Evolutionary conservation across 306 rosid species (phyloP), one percentile per base, ranked within the genome.

Genomic region (Cucumis hystrix): DNA sequence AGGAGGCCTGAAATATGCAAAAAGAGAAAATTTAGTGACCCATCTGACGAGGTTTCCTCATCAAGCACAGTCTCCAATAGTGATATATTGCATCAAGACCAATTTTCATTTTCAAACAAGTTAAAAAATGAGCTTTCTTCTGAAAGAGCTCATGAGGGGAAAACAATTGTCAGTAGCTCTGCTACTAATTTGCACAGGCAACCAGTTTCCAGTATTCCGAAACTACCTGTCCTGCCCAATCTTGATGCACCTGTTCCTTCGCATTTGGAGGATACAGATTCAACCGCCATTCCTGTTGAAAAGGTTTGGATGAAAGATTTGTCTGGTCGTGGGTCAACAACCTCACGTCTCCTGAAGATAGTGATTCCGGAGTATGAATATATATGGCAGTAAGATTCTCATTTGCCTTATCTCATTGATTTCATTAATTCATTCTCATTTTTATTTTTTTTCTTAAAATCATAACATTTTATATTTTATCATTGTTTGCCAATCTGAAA

Each of bases 381-480:
- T 84, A 84, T 83, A 61, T 94, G 98, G 98, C 92, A 87, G 97
- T 94, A 91, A 79, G 95, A 78, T 78, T 81, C 87, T 78, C 79
- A 69, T 81, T 72, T 79, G 15, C 63, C 66, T 63, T 78, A 12
- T 25, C 43, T 51, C 67, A 21, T 76, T 72, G 66, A 55, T 28
- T 57, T 75, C 47, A 47, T 62, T 80, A 40, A 74, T 80, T 54
- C 69, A 74, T 78, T n/a, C 8, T 52, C 23, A 58, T 64, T 63
- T 55, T 73, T 43, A 8, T 47, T 60, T 23, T 18, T 16, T 3
- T 61, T 28, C 7, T 15, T 33, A 15, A 64, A 41, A 18, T 13
- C 17, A 43, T 16, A 9, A 4, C 5, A 21, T 55, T 7, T 6
- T 43, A 43, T 6, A 12, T 68, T 41, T 69, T 69, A 43, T 45